Evolutionary conservation across 345 rosid species (phyloP).

Genomic region (Gossypium australe): DNA sequence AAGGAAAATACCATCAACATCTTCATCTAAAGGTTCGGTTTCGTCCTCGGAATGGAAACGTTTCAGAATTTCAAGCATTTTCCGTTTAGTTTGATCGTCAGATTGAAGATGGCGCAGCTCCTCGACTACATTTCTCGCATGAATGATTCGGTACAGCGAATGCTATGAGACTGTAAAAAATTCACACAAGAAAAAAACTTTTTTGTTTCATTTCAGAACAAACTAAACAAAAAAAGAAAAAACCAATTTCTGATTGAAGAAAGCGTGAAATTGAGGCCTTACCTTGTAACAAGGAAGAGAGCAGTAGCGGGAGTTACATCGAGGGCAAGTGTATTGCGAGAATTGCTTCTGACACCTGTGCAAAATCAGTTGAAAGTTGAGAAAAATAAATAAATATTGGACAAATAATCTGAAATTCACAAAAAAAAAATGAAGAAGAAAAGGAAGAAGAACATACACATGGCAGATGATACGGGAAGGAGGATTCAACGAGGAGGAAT

Average conservation of each 20-base stretch:
- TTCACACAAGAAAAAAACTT: neutral
- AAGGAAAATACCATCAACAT: constrained; percentile 18
- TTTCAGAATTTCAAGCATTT: constrained; percentile 76
- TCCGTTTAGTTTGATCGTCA: constrained; percentile 53
- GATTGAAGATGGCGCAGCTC: constrained; percentile 65
- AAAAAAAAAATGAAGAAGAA: neutral
- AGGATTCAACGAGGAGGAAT: constrained; percentile 50
- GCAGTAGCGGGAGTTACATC: constrained; percentile 88
- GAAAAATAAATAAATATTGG: neutral
- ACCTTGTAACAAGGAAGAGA: constrained; percentile 77
- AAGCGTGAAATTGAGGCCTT: neutral
- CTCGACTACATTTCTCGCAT: constrained; percentile 83
- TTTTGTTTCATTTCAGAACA: neutral
- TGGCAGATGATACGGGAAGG: constrained; percentile 61
- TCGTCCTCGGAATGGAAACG: constrained; percentile 64
- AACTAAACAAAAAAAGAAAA: neutral
- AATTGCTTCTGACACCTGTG: constrained; percentile 79
- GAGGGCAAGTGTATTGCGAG: constrained; percentile 88
- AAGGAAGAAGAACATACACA: constrained; percentile 41
- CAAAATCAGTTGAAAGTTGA: neutral
- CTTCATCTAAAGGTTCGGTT: constrained; percentile 35
- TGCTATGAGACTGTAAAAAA: constrained; percentile 59
- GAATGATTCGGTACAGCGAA: constrained; percentile 86
- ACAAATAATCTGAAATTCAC: neutral
- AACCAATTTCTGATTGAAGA: neutral